Base-by-base conservation (phyloP, 169 alveolate species). In the Eimeria zaria region DNA sequence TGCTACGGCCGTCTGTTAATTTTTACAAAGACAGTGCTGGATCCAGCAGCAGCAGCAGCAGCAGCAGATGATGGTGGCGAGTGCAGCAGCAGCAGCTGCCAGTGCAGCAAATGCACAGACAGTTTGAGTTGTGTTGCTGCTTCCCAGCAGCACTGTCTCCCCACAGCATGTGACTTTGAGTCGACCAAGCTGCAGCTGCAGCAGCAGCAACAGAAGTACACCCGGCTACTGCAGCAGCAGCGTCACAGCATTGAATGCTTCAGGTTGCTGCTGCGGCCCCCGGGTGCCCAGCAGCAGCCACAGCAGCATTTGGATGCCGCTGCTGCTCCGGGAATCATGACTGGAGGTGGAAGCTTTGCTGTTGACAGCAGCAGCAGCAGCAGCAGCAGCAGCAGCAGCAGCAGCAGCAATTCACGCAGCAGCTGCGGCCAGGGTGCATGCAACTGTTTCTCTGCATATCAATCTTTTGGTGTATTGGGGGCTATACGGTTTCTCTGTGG, bases 221-320 rank as follows among this genome's bases (percentile, higher is more conserved):
- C 6, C 11, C 69, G 1, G 20, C 71, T 48, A 18, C 90, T 46
- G 90, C 90, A 81, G 90, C 90, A 81, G 90, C 90, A 81, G 90
- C 67, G 90, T 62, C 90, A 81, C 90, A 81, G 51, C 73, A 62
- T 51, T 18, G 90, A 81, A 27, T 46, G 53, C 30, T 48, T 81
- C 44, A 20, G 71, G 90, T 73, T 81, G 73, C 67, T 36, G 90
- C 90, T 81, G 90, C 90, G 90, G 44, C 51, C 73, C 27, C 73
- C 33, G 51, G 14, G 51, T 53, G 24, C n/a, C 48, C 90, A 81
- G 90, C 90, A 81, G 90, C 67, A 81, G 90, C 90, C 46, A 48
- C 90, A 51, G 90, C 90, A 48, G 90, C 90, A 48, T 27, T 36
- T n/a, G 39, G 90, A 16, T 6, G 67, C 71, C 51, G 71, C 90